Evolutionary conservation across 2,329 filamentous ascomycete genomes (phyloP).

Genomic region (Cladosporium sp.): DNA sequence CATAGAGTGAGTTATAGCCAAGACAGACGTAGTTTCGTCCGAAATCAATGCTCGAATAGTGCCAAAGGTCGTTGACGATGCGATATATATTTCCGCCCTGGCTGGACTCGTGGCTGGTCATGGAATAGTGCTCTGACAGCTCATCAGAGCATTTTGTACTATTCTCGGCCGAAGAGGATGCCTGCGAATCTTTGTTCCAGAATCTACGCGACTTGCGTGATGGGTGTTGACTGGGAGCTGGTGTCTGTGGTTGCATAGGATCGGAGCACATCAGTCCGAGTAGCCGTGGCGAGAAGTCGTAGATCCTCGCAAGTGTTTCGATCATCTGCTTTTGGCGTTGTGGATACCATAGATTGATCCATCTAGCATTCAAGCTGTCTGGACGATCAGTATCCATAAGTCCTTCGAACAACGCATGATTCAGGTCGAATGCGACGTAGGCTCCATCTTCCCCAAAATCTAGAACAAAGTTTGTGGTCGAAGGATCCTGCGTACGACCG

Average conservation of each 20-base stretch:
- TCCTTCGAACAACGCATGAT: constrained; percentile 42
- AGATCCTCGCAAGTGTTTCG: constrained; percentile 59
- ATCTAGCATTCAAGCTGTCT: constrained; percentile 58
- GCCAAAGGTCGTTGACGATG: constrained; percentile 70
- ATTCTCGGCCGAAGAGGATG: constrained; percentile 22
- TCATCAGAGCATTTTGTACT: constrained; percentile 28
- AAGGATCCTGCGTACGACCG: constrained; percentile 41
- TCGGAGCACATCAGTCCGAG: constrained; percentile 63
- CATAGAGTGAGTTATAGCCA: constrained; percentile 67
- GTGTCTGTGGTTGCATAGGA: constrained; percentile 41
- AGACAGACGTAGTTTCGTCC: constrained; percentile 68
- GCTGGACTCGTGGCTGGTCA: constrained; percentile 28
- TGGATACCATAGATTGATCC: constrained; percentile 76
- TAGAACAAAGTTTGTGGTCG: constrained; percentile 62
- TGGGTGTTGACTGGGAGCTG: constrained; percentile 23
- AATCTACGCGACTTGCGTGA: constrained; percentile 19
- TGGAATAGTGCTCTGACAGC: constrained; percentile 31
- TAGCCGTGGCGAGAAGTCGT: constrained; percentile 68
- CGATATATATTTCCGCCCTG: constrained; percentile 51
- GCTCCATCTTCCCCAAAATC: constrained; percentile 61
- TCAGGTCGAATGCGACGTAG: constrained; percentile 58
- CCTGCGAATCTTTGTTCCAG: constrained; percentile 17
- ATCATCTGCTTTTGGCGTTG: constrained; percentile 59
- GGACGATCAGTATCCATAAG: constrained; percentile 47
- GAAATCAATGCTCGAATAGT: constrained; percentile 72